Evolutionary conservation across 2,329 filamentous ascomycete species (phyloP), one percentile per base, ranked within the genome.

Genomic region (Ceratocystis eucalypticola): DNA sequence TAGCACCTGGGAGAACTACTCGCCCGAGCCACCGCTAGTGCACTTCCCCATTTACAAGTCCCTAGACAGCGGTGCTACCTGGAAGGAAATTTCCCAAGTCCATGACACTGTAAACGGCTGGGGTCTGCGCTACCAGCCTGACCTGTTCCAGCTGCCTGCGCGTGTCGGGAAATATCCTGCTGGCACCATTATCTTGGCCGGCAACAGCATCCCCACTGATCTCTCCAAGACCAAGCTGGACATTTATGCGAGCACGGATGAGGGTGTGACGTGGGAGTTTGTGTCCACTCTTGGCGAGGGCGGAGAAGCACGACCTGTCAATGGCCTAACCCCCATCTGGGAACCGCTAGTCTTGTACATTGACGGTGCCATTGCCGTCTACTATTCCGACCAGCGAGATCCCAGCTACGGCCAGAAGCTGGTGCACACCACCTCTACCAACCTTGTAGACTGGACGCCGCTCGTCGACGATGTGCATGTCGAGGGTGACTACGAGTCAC

Each of bases 361-460:
- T 72, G 75, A 87, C 66, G 78, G 82, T 65, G 77, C 82, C 64
- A 75, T 89, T 20, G 80, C 89, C 45, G 77, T 80, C 70, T 89
- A 88, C 77, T 89, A 89, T 76, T 85, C 86, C 1, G 87, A 89
- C 73, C 87, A 89, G 72, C 81, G 87, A 45, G 85, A 85, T 69
- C 79, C 84, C 69, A 76, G 76, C 1, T 78, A 89, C 71, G 87
- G 86, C 20, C 87, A 89, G 74, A 88, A 88, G 72, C 78, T 89
- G 48, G 79, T 83, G 2, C 86, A 89, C 73, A 85, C 88, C 73
- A 77, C 78, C 17, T 80, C 82, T 1, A 77, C 74, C 1, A 84
- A 89, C 71, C 77, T 88, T 22, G 74, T 77, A 67, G 81, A 73
- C 17, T 90, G 86, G 86, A 79, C 79, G 20, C 72, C 78, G 0